Base-by-base conservation (phyloP, 2,329 filamentous ascomycete species). In the Dothideomycetes sp. region DNA sequence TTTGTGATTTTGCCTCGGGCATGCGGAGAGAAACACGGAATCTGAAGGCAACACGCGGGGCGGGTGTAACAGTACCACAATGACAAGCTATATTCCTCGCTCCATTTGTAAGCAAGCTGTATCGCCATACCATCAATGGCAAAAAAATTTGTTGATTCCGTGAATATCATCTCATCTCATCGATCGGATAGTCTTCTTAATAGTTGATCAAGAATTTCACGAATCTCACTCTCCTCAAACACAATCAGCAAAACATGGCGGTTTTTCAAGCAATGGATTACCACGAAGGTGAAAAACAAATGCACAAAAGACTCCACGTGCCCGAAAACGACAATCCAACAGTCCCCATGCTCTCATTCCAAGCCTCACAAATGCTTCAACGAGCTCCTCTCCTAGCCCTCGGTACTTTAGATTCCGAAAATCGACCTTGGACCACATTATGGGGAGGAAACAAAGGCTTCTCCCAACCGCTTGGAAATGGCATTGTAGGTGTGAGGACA, bases 401-500 rank as follows among this genome's bases (percentile, higher is more conserved):
- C 13, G 85, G 85, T 1, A 75, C 82, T 0, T 61, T 88, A 1
- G 84, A 91, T 53, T 59, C 63, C 2, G 53, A 76, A 15, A 71
- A 72, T 2, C 65, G 74, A 15, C 84, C 82, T 1, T 93, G 85
- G 85, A 82, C 80, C 12, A 82, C 82, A 0, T 47, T 93, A 6
- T 82, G 82, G 76, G 84, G 84, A n/a, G 85, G 85, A 12, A 67
- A 79, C 44, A 60, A 71, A 1, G 82, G 82, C 0, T 83, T 89
- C 49, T 75, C 77, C 0, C 67, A 71, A 33, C 71, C 76, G 0
- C 62, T 88, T 0, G 78, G 75, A 2, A 66, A 73, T 28, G 71
- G 67, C 1, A 68, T 84, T 8, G 65, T 93, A 3, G 82, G 76
- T 1, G 64, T 87, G 1, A 69, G 71, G 31, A 74, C 73, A 4